Evolutionary conservation across 257 asterid species (phyloP).

Genomic region (Solanum chilense): DNA sequence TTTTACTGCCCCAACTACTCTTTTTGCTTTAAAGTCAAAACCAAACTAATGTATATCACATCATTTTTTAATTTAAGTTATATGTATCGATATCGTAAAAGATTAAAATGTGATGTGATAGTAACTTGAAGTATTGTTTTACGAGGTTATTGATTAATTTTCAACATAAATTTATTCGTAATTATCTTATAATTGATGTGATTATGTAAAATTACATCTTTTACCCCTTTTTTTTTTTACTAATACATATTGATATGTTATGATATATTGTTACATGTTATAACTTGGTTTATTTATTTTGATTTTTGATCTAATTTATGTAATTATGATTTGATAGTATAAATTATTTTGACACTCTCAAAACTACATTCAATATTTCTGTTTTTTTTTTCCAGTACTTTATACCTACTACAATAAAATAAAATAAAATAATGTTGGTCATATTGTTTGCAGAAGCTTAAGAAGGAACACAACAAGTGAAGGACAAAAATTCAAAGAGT

Average conservation of each 20-base stretch:
- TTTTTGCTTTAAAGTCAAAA: not conserved
- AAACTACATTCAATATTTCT: not conserved
- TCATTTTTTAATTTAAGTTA: not conserved
- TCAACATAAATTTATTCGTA: not conserved
- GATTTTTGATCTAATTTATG: not conserved
- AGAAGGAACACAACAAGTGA: conserved; percentile 6
- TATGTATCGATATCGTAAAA: not conserved
- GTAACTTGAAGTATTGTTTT: not conserved
- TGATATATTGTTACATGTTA: not conserved
- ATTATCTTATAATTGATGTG: not conserved
- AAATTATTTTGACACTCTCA: not conserved
- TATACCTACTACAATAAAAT: not conserved
- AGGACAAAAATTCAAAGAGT: not conserved
- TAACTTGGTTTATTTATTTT: not conserved
- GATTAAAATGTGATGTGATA: not conserved
- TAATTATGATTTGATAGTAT: not conserved
- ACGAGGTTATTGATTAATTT: not conserved
- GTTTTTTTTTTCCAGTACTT: not conserved
- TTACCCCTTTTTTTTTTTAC: not conserved
- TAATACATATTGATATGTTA: not conserved
- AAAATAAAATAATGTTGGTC: not conserved
- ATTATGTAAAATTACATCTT: not conserved
- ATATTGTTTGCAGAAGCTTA: not conserved
- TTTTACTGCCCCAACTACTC: not conserved
- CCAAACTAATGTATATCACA: not conserved